Evolutionary conservation across 1,284 basidiomycete species (phyloP).

Genomic region (Tilletiaria anomala): DNA sequence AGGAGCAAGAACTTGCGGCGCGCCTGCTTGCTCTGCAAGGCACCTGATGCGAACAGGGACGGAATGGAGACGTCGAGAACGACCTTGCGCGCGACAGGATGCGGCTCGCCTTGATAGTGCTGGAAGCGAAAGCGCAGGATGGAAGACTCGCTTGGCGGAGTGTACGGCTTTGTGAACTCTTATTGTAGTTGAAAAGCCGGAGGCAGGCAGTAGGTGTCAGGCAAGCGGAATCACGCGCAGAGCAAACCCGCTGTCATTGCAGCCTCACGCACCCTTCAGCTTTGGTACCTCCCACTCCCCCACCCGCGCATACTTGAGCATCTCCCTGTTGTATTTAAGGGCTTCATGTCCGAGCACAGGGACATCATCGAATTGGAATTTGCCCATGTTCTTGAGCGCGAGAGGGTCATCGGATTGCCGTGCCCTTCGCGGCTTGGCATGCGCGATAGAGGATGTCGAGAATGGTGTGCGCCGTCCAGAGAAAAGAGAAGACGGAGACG

Average conservation of each 20-base stretch:
- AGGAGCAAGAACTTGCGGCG: conserved; percentile 41
- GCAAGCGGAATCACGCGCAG: too few species aligned
- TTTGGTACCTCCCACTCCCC: conserved; percentile 34
- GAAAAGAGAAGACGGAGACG: conserved; percentile 5
- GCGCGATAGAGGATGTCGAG: conserved; percentile 8
- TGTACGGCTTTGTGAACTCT: too few species aligned
- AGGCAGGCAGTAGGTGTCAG: too few species aligned
- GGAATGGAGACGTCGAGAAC: conserved; percentile 27
- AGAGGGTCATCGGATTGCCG: conserved; percentile 13
- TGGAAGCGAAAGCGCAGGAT: conserved; percentile 31
- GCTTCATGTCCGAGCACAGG: conserved; percentile 30
- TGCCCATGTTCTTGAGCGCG: conserved; percentile 18
- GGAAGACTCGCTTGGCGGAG: too few species aligned
- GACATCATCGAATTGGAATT: conserved; percentile 34
- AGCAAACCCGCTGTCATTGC: too few species aligned
- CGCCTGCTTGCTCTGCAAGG: conserved; percentile 3
- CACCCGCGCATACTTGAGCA: conserved; percentile 23
- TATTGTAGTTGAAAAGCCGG: too few species aligned
- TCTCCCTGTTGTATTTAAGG: conserved; percentile 22
- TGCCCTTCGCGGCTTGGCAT: conserved; percentile 21
- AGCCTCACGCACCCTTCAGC: too few species aligned
- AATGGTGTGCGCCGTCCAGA: conserved; percentile 11
- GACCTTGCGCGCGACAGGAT: conserved; percentile 39
- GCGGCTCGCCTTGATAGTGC: conserved; percentile 40
- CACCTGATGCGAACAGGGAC: conserved; percentile 17